These are phyloP conservation scores for Candida railenensis DNA, from an alignment of 805 yeast genomes.

Conservation along the genomic window DNA sequence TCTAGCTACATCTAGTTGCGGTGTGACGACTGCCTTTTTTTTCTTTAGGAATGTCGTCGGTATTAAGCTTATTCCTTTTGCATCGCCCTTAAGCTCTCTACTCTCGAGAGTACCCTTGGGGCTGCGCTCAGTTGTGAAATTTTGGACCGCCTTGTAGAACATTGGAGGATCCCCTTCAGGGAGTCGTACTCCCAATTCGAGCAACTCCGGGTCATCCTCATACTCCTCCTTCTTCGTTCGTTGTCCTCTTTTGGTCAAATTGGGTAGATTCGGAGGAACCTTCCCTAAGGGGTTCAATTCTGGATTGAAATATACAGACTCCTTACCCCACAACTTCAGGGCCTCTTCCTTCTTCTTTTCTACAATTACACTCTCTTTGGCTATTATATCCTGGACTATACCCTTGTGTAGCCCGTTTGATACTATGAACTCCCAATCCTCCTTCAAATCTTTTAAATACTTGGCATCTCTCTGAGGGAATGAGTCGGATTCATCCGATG, in stretches of 20 bases:
- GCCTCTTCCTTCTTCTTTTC: constrained; percentile 15
- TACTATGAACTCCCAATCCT: constrained; percentile 40
- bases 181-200: constrained; percentile 25
- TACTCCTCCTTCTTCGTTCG: constrained; percentile 13
- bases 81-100: constrained; percentile 5
- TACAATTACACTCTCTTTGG: constrained; percentile 12
- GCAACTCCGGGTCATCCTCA: constrained; percentile 28
- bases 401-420: constrained; percentile 34
- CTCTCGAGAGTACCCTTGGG: constrained; percentile 3
- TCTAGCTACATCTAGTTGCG: not conserved
- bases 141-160: constrained; percentile 44
- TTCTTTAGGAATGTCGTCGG: constrained; percentile 8
- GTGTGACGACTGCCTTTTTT: not conserved
- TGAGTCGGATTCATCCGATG: constrained; percentile 3
- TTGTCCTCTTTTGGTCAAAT: constrained; percentile 7
- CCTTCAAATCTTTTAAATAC: constrained; percentile 24
- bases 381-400: constrained; percentile 22
- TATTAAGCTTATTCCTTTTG: constrained; percentile 5
- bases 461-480: constrained; percentile 17
- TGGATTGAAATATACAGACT: constrained; percentile 61
- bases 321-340: constrained; percentile 40
- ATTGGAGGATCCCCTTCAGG: constrained; percentile 46
- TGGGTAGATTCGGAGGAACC: constrained; percentile 37
- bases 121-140: constrained; percentile 14
- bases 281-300: constrained; percentile 63